Conservation (phyloP, 495 filamentous ascomycete genomes). For the Trichocladium uniseriatum region DNA sequence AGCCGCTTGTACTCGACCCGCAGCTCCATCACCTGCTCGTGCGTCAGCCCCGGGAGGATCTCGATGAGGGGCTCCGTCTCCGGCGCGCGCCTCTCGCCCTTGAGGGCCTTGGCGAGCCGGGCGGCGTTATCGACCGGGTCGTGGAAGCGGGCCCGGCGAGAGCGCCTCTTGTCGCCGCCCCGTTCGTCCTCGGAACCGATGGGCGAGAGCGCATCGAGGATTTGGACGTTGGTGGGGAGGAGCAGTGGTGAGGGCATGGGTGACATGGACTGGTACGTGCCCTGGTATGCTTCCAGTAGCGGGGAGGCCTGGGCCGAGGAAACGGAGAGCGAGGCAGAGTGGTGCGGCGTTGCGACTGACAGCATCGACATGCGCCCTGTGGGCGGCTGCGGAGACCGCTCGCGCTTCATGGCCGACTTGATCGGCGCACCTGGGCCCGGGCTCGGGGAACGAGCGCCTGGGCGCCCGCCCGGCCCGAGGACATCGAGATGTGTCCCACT, state of each 20-base stretch:
- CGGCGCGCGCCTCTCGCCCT: slow-evolving; percentile 51
- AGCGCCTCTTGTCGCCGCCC: slow-evolving; percentile 31
- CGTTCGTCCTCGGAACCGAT: slow-evolving; percentile 35
- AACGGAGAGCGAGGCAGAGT: slow-evolving; percentile 31
- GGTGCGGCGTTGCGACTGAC: slow-evolving; percentile 34
- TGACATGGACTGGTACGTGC: slow-evolving; percentile 90
- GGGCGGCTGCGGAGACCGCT: slow-evolving; percentile 40
- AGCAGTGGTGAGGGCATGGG: slow-evolving; percentile 79
- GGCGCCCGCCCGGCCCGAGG: slow-evolving; percentile 12
- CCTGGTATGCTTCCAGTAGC: slow-evolving; percentile 83
- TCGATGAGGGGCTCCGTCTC: slow-evolving; percentile 66
- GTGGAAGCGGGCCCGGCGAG: slow-evolving; percentile 57
- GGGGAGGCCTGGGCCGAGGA: slow-evolving; percentile 66
- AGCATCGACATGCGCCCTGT: slow-evolving; percentile 39
- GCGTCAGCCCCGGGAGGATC: slow-evolving; percentile 72
- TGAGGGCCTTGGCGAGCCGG: slow-evolving; percentile 65
- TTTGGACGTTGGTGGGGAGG: slow-evolving; percentile 28
- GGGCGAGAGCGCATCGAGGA: slow-evolving; percentile 36
- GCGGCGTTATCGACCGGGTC: slow-evolving; percentile 71
- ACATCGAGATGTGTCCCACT: slow-evolving; percentile 13
- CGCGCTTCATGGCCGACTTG: slow-evolving; percentile 33
- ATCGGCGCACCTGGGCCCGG: slow-evolving; percentile 16
- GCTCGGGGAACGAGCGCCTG: slow-evolving; percentile 22
- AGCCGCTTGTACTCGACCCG: slow-evolving; percentile 82
- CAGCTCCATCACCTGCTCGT: slow-evolving; percentile 77